phyloP scores from a whole-genome alignment of 768 basidiomycete genomes.

The Leccinum sublutescens region DNA sequence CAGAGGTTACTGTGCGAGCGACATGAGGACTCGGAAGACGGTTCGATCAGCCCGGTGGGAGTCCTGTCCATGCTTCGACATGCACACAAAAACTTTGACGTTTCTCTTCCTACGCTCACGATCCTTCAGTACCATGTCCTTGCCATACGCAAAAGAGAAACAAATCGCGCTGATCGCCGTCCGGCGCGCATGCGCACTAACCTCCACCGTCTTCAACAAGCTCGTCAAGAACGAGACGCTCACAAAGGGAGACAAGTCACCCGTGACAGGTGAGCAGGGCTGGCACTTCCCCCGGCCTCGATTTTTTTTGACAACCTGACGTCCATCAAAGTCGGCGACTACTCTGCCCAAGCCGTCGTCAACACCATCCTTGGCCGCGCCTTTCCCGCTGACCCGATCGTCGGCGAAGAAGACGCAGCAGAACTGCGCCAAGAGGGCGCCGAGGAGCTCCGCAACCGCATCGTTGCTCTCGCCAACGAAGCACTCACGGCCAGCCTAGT shows the following conservation, averaged over 20 bases:
- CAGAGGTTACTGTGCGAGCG: no score
- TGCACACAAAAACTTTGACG: not conserved
- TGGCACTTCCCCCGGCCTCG: not conserved
- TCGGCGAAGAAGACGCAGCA: constrained; percentile 83
- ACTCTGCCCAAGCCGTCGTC: constrained; percentile 90
- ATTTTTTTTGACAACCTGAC: constrained; percentile 22
- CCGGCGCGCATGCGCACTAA: constrained; percentile 51
- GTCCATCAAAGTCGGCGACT: constrained; percentile 79
- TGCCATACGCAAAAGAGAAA: constrained; percentile 63
- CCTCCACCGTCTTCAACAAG: constrained; percentile 81
- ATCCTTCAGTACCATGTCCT: constrained; percentile 43
- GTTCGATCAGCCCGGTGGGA: no score
- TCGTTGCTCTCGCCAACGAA: constrained; percentile 81
- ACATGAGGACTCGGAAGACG: no score
- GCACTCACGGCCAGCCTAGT: constrained; percentile 56
- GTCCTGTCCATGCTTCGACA: no score
- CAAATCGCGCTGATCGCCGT: constrained; percentile 85
- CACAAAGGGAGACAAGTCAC: constrained; percentile 88
- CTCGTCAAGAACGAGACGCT: constrained; percentile 82
- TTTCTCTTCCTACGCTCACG: not conserved
- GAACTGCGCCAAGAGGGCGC: constrained; percentile 57
- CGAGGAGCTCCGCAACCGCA: constrained; percentile 52
- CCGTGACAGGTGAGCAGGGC: constrained; percentile 68
- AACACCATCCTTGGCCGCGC: constrained; percentile 71
- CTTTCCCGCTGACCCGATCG: constrained; percentile 85